A percentile compares a stretch with the other conserved stretches of the same genome.
These are phyloP conservation scores for Dovyalis caffra DNA, from an alignment of 345 rosid genomes.

Conservation along the genomic window DNA sequence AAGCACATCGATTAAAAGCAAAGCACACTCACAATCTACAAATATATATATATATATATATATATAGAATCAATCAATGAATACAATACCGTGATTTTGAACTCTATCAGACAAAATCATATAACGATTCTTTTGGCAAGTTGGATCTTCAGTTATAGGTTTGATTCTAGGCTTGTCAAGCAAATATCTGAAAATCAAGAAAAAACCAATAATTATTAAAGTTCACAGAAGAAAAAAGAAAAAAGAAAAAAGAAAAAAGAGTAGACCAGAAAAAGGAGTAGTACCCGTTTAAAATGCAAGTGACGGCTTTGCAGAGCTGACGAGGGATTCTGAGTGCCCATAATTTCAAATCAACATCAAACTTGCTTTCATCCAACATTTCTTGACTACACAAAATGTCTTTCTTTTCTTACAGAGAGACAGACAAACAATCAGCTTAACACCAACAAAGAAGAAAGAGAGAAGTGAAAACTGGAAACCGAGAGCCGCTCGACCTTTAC, in stretches of 20 bases:
- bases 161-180: conserved; percentile 77
- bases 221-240: too few relatives aligned
- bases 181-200: conserved; percentile 54
- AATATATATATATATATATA: not conserved
- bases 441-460: too few relatives aligned
- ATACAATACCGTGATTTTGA: conserved; percentile 50
- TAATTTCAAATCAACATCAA: conserved; percentile 60
- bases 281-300: conserved; percentile 74
- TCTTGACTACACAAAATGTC: not conserved
- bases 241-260: not conserved
- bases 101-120: conserved; percentile 71
- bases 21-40: not conserved
- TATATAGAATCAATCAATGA: too few relatives aligned
- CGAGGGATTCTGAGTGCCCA: conserved; percentile 89
- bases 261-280: not conserved
- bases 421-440: too few relatives aligned
- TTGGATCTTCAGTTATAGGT: conserved; percentile 76
- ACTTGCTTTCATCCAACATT: conserved; percentile 74
- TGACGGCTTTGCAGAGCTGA: conserved; percentile 61
- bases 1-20: conserved; percentile 20
- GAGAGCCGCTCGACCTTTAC: too few relatives aligned
- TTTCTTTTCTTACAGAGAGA: too few relatives aligned
- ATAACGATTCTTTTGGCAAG: conserved; percentile 56
- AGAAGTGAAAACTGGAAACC: too few relatives aligned
- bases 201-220: not conserved